Conservation (phyloP, 768 basidiomycete genomes). For the Chalciporus piperatus region DNA sequence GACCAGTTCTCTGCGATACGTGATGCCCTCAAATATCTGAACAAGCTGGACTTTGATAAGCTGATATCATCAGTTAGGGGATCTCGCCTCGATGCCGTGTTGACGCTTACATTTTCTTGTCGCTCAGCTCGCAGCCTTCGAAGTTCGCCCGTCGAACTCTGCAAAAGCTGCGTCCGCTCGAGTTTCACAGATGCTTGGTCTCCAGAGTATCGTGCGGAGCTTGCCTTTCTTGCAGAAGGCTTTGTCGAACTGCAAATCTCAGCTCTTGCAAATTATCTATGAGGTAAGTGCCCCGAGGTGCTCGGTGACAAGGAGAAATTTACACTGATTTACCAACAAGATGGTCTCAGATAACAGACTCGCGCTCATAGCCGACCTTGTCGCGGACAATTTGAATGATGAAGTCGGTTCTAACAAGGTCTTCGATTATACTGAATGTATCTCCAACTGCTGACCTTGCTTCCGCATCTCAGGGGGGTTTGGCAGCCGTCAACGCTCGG, state of each 20-base stretch:
- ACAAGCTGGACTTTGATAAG: constrained; percentile 87
- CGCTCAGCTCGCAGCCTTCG: constrained; percentile 62
- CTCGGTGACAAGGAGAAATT: background rate
- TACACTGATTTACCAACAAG: constrained; percentile 30
- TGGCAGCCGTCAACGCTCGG: constrained; percentile 71
- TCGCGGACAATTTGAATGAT: constrained; percentile 71
- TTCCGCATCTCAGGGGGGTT: constrained; percentile 58
- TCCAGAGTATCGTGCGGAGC: constrained; percentile 69
- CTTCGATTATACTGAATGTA: background rate
- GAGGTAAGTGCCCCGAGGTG: constrained; percentile 42
- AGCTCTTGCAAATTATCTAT: constrained; percentile 58
- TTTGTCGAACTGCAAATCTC: constrained; percentile 53
- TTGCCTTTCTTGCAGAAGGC: constrained; percentile 63
- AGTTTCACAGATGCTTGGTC: constrained; percentile 74
- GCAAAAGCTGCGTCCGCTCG: constrained; percentile 66
- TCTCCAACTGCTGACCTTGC: background rate
- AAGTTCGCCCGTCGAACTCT: constrained; percentile 49
- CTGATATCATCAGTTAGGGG: constrained; percentile 62
- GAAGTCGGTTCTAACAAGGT: constrained; percentile 63
- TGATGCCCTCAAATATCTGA: constrained; percentile 64
- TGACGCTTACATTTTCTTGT: background rate
- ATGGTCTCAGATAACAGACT: constrained; percentile 77
- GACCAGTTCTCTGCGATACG: constrained; percentile 67
- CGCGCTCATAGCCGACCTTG: constrained; percentile 53
- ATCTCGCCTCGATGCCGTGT: background rate